These are phyloP conservation scores for Fusarium sulawesiense DNA, from an alignment of 2,329 filamentous ascomycete genomes.

Conservation along the genomic window DNA sequence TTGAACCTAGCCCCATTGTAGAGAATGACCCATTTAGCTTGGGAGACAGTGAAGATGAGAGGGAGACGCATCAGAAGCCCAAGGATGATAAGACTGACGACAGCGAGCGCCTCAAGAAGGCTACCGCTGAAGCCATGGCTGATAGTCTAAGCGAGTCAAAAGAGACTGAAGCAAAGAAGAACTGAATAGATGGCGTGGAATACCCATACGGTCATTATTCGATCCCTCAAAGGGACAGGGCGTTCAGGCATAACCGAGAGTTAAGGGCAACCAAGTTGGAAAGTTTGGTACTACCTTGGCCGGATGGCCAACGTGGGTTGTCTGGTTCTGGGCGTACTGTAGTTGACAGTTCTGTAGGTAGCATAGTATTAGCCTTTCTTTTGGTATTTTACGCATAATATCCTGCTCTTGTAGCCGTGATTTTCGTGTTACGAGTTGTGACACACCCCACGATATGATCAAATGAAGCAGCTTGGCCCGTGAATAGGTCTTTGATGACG, in stretches of 20 bases:
- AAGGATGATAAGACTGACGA: constrained; percentile 67
- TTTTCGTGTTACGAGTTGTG: background rate
- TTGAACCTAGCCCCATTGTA: constrained; percentile 82
- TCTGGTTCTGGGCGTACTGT: constrained; percentile 24
- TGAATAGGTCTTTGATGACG: background rate
- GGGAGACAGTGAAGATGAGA: constrained; percentile 95
- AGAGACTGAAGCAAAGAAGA: constrained; percentile 51
- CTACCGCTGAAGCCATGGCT: constrained; percentile 70
- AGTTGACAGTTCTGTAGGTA: constrained; percentile 33
- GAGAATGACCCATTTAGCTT: constrained; percentile 98
- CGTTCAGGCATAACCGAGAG: constrained; percentile 1
- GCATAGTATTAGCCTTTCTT: constrained; percentile 42
- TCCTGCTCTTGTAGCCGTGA: background rate
- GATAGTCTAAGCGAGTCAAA: constrained; percentile 62
- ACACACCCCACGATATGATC: background rate
- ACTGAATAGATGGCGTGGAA: constrained; percentile 34
- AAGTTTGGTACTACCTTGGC: constrained; percentile 16
- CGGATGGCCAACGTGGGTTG: constrained; percentile 16
- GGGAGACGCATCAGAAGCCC: constrained; percentile 67
- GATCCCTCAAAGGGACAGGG: background rate
- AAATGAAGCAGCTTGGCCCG: background rate
- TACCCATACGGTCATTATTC: background rate
- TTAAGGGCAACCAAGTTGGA: constrained; percentile 16
- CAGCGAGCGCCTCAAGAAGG: constrained; percentile 72
- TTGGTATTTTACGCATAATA: constrained; percentile 8